Evolutionary conservation across 106 monocot species (phyloP), one percentile per base, ranked within the genome.

Genomic region (Dioscorea alata): DNA sequence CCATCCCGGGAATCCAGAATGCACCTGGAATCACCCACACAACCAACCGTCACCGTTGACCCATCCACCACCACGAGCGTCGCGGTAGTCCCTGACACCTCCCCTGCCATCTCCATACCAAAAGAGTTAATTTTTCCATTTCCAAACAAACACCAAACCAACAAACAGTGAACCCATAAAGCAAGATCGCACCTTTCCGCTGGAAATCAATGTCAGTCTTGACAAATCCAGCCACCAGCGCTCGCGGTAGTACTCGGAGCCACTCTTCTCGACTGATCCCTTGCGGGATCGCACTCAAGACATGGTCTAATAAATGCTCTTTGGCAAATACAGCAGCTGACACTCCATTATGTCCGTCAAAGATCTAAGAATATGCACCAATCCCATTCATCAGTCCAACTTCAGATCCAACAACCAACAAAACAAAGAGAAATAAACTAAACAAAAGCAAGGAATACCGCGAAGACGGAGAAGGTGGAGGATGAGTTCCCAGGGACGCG

Each of bases 161-260:
- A 48, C 51, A 32, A 28, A 1, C 48, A 23, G 17, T 10, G 24
- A 2, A 13, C 0, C 19, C 13, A 19, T 8, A 42, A 42, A 42
- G 42, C 20, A 59, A 74, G 49, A 35, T 31, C 59, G 50, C 75
- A 76, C 96, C 92, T 85, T 74, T 92, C 20, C 87, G 71, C 74
- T 99, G 97, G 82, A 99, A 99, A 53, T 93, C 85, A 1, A 93
- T 99, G 65, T 99, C 97, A 8, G 92, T 92, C 83, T 93, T 99
- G 21, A 99, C 92, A 49, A 99, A 99, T 10, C 97, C 97, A 0
- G 87, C 86, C 3, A 99, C 97, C 4, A 99, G 79, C 1, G 97
- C 95, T 25, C 74, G 79, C 1, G 89, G 97, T 19, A 99, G 97
- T 48, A 77, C 83, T 57, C 87, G 84, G 14, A 92, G 77, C 97